Evolutionary conservation across 352 stramenopile species (phyloP).

Genomic region (Phytopythium montanum): DNA sequence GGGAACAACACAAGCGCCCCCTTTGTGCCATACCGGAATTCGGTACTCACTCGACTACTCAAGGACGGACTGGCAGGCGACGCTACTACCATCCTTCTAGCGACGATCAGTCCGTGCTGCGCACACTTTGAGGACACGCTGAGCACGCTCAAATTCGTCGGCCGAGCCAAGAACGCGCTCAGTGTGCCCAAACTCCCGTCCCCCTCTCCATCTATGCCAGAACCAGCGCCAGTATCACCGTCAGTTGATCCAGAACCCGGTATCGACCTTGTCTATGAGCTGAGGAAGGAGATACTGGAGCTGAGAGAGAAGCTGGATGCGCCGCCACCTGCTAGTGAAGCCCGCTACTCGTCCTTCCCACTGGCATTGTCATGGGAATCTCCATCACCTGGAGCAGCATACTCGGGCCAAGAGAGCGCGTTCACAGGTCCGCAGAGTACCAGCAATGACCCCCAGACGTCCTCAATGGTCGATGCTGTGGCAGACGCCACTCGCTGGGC

Average conservation of each 20-base stretch:
- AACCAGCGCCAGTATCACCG: no score
- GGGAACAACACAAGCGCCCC: slow-evolving; percentile 10
- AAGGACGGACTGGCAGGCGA: slow-evolving; percentile 82
- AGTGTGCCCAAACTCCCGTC: slow-evolving; percentile 15
- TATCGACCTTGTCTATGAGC: slow-evolving; percentile 27
- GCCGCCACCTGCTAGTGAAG: not conserved
- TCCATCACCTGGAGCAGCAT: not conserved
- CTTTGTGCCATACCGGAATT: slow-evolving; percentile 89
- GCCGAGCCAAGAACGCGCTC: slow-evolving; percentile 55
- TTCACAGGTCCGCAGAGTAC: not conserved
- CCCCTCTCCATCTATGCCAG: not conserved
- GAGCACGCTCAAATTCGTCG: slow-evolving; percentile 81
- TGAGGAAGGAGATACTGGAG: slow-evolving; percentile 35
- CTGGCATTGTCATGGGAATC: slow-evolving; percentile 2
- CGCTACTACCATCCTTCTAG: slow-evolving; percentile 84
- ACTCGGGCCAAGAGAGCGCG: not conserved
- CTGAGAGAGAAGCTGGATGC: slow-evolving; percentile 35
- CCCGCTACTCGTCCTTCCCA: not conserved
- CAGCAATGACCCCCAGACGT: not conserved
- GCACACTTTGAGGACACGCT: slow-evolving; percentile 86
- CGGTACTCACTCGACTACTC: slow-evolving; percentile 77
- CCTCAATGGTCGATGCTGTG: not conserved
- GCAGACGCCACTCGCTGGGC: slow-evolving; percentile 3
- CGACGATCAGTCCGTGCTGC: slow-evolving; percentile 80
- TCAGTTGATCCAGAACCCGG: slow-evolving; percentile 18